Conservation (phyloP, 192 early-diverging fungal species). For the Spizellomyces punctatus region DNA sequence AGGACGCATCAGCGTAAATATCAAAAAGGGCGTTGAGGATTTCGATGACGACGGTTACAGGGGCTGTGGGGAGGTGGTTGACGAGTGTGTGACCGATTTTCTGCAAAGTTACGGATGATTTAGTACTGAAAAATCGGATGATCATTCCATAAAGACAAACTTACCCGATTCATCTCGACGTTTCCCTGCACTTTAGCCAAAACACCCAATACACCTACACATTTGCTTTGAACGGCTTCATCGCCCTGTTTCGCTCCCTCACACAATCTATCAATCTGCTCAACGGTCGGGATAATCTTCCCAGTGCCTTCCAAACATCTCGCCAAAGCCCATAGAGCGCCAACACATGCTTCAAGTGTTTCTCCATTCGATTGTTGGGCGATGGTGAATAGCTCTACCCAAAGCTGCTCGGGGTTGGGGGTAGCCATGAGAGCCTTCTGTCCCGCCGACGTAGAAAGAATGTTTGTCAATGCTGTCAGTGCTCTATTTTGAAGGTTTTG, state of each 20-base stretch:
- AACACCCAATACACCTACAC: background rate
- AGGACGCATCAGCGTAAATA: constrained; percentile 80
- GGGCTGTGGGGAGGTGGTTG: constrained; percentile 6
- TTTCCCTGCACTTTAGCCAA: background rate
- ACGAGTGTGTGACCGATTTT: background rate
- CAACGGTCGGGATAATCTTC: no score
- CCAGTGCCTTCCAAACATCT: no score
- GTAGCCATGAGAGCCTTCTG: constrained; percentile 2
- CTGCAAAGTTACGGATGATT: background rate
- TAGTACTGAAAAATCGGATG: no score
- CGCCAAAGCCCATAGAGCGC: no score
- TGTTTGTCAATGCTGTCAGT: constrained; percentile 5
- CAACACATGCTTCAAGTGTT: no score
- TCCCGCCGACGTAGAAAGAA: background rate
- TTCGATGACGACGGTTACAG: constrained; percentile 56
- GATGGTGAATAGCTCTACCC: constrained; percentile 8
- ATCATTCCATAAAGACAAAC: no score
- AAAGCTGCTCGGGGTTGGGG: background rate
- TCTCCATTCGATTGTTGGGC: background rate
- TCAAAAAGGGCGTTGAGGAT: constrained; percentile 86
- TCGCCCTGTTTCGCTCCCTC: no score
- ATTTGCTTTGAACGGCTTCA: no score
- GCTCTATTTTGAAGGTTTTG: constrained; percentile 17
- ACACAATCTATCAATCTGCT: no score
- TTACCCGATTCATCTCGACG: background rate